Base-by-base conservation (phyloP, 108 stramenopile genomes). In the Nitzschia palea region DNA sequence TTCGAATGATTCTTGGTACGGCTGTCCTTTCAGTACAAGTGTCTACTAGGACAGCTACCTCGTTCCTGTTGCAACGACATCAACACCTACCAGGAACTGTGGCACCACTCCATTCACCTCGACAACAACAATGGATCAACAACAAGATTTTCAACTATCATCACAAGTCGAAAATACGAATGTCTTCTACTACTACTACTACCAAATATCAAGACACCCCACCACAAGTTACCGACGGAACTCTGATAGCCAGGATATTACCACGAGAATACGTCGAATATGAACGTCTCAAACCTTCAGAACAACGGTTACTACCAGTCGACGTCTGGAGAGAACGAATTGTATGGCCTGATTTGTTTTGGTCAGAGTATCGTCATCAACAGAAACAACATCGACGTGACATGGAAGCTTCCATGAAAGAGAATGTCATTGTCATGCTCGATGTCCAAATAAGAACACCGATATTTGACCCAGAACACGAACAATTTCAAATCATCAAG, bases 311-410 rank as follows among this genome's bases (percentile, higher is more conserved):
- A 4, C 17, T 20, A 18, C 15, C 8, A 48, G 47, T 48, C 18
- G 47, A 48, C 47, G n/a, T 48, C 47, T 48, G 47, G 47, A 48
- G 47, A 48, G 22, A 48, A 18, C 8, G 47, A 48, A 48, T 48
- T 20, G 47, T 48, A 18, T 48, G 47, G 47, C 47, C 47, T 12
- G n/a, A 48, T 20, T 20, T 20, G 4, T n/a, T 8, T 20, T 20
- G 4, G 4, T 20, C 47, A 12, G 37, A 12, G 12, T 20, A 12
- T 48, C 22, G 22, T 48, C 47, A 10, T 4, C 47, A 4, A 48
- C 17, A 10, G n/a, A 10, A 18, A n/a, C 18, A 48, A n/a, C 9
- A 20, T n/a, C 22, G 5, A 20, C n/a, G n/a, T n/a, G n/a, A n/a
- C n/a, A n/a, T n/a, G n/a, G n/a, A n/a, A n/a, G 47, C 15, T 5